A percentile compares a stretch with the other conserved stretches of the same genome.
These are phyloP conservation scores for Mycena chlorophos DNA, from an alignment of 768 basidiomycete genomes.

Conservation along the genomic window DNA sequence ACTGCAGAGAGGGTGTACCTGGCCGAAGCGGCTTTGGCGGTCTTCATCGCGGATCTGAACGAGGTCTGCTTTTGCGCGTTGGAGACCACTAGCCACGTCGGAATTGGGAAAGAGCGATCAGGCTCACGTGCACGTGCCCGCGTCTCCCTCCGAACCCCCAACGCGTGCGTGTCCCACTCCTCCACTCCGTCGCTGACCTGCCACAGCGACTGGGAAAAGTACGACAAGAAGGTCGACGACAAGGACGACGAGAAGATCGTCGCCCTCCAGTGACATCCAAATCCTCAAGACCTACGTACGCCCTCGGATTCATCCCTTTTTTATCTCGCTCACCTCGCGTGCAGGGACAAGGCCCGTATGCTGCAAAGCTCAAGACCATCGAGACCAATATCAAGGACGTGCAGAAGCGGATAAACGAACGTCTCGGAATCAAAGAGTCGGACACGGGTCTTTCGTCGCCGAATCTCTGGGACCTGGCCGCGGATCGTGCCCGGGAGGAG, in stretches of 20 bases:
- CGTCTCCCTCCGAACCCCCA: slow-evolving; percentile 52
- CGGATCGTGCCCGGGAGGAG: slow-evolving; percentile 88
- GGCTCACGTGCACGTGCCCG: slow-evolving; percentile 9
- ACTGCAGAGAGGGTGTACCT: no score
- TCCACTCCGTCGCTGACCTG: slow-evolving; percentile 14
- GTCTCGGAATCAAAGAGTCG: slow-evolving; percentile 97
- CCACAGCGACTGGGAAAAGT: slow-evolving; percentile 96
- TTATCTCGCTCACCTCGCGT: slow-evolving; percentile 11
- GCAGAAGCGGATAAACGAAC: slow-evolving; percentile 97
- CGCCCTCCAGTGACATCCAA: slow-evolving; percentile 93
- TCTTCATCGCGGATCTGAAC: slow-evolving; percentile 90
- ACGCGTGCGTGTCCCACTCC: slow-evolving; percentile 68
- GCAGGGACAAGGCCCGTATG: slow-evolving; percentile 98
- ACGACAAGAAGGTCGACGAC: slow-evolving; percentile 81
- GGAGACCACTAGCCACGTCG: slow-evolving; percentile 91
- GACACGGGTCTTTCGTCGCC: slow-evolving; percentile 97
- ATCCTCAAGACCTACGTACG: slow-evolving; percentile 95
- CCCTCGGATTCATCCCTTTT: background rate
- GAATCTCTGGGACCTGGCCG: slow-evolving; percentile 95
- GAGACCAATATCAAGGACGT: slow-evolving; percentile 94
- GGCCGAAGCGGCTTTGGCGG: slow-evolving; percentile 80
- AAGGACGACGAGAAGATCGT: slow-evolving; percentile 95
- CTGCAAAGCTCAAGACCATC: slow-evolving; percentile 79
- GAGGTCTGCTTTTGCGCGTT: slow-evolving; percentile 86
- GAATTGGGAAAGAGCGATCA: slow-evolving; percentile 10